Base-by-base conservation (phyloP, 1,284 basidiomycete species). In the Sporisorium sorghi region DNA sequence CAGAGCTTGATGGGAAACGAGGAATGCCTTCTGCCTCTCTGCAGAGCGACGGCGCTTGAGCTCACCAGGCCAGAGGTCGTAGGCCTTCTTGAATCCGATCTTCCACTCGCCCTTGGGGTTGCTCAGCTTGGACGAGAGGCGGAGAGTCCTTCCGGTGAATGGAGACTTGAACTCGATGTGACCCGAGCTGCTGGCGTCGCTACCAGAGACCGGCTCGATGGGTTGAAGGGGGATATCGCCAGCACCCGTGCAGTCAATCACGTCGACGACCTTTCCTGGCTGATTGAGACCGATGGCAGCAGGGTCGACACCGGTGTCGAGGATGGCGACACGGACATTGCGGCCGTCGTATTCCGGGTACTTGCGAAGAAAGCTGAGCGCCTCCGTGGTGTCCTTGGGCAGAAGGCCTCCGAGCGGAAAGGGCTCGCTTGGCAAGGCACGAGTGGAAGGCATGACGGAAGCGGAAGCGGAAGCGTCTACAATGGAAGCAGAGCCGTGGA, bases 261-360 rank as follows among this genome's bases (percentile, higher is more conserved):
- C 77, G 39, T 85, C 84, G 48, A 85, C 83, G 10, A 85, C 73
- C 67, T 84, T 84, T 58, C 79, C 83, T 37, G 75, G 74, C 6
- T 71, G 73, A 35, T 79, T 70, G 42, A 85, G 80, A 15, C 84
- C 84, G 33, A 80, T 64, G 9, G 84, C 83, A 24, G 83, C 84
- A 2, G 83, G 83, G 51, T 85, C 84, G 14, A 84, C 81, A 47
- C 84, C 84, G 2, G 84, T 85, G 60, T 85, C 84, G n/a, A 85
- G 79, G 51, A 85, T 79, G 28, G 81, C 84, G 14, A 85, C 81
- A 24, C 83, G 75, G n/a, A 84, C 79, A 24, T 76, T 72, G 47
- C 82, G 70, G 30, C 84, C 84, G 53, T 85, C 82, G 65, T 81
- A 84, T 40, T 78, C 56, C 37, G 83, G 83, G 47, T 81, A 84